Evolutionary conservation across 73 alveolate genomes (phyloP).

Genomic region (Paramecium pentaurelia): DNA sequence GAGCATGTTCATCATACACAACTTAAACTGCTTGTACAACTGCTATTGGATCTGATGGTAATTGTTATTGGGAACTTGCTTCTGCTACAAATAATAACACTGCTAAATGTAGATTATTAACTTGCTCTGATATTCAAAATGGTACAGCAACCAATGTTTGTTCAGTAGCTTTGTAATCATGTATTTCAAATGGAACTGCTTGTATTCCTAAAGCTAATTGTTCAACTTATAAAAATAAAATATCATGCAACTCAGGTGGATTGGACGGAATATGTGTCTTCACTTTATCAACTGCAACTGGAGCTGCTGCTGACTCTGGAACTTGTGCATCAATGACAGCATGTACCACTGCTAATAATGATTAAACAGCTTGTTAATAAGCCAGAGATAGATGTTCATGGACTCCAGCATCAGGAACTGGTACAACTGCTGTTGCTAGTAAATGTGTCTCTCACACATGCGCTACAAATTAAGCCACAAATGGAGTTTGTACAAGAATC

Average conservation of each 20-base stretch:
- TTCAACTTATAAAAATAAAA: neutral
- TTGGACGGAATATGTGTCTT: slow-evolving; percentile 8
- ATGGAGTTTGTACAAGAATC: neutral
- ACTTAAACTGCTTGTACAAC: neutral
- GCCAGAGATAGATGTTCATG: neutral
- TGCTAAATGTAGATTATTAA: neutral
- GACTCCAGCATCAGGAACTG: neutral
- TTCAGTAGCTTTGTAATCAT: neutral
- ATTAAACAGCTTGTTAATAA: neutral
- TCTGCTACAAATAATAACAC: neutral
- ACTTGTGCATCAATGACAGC: slow-evolving; percentile 1
- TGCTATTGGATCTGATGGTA: slow-evolving; percentile 1
- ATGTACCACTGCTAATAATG: neutral
- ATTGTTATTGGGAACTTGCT: neutral
- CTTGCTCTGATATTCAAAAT: neutral
- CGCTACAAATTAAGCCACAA: neutral
- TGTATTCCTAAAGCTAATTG: slow-evolving; percentile 24
- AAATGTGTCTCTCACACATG: neutral
- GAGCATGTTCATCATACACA: neutral
- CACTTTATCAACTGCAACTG: neutral
- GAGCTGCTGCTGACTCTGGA: slow-evolving; percentile 16
- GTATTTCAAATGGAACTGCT: slow-evolving; percentile 18
- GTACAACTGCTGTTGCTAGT: neutral
- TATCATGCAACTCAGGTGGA: slow-evolving; percentile 7
- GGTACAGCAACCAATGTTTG: neutral